Conservation (phyloP, 1,139 yeast species). For the Pichia sp. region DNA sequence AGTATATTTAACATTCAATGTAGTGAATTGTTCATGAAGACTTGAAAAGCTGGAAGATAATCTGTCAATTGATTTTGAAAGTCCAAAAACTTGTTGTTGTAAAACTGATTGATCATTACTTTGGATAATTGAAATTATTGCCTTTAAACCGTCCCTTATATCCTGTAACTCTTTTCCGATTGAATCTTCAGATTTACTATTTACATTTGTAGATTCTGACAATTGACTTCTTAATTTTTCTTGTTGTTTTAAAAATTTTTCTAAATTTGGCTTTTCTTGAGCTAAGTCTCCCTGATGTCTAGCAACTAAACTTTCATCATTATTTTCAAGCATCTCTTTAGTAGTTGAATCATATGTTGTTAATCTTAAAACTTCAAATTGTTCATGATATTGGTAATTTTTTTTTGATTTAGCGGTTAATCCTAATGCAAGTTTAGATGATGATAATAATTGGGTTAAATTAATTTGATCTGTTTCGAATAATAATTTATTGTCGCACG, state of each 20-base stretch:
- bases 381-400: conserved; percentile 37
- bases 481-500: conserved; percentile 64
- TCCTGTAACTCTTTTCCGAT: not conserved
- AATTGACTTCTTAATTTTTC: conserved; percentile 16
- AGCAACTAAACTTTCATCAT: conserved; percentile 23
- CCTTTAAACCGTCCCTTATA: conserved; percentile 2
- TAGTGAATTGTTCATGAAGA: conserved; percentile 16
- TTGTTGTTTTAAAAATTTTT: conserved; percentile 9
- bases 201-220: not conserved
- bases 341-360: conserved; percentile 48
- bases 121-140: conserved; percentile 1
- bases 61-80: conserved; percentile 19
- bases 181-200: not conserved
- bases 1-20: conserved; percentile 18
- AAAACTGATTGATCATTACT: conserved; percentile 8
- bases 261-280: conserved; percentile 3
- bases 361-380: conserved; percentile 54
- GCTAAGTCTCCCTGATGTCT: conserved; percentile 16
- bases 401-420: conserved; percentile 42
- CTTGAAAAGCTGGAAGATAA: conserved; percentile 16
- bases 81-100: conserved; percentile 20
- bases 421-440: too few species aligned
- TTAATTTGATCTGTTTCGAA: conserved; percentile 53
- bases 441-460: conserved; percentile 31
- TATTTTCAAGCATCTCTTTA: conserved; percentile 34